Evolutionary conservation across 2,329 filamentous ascomycete species (phyloP), one percentile per base, ranked within the genome.

Genomic region (Dichotomopilus funicola): DNA sequence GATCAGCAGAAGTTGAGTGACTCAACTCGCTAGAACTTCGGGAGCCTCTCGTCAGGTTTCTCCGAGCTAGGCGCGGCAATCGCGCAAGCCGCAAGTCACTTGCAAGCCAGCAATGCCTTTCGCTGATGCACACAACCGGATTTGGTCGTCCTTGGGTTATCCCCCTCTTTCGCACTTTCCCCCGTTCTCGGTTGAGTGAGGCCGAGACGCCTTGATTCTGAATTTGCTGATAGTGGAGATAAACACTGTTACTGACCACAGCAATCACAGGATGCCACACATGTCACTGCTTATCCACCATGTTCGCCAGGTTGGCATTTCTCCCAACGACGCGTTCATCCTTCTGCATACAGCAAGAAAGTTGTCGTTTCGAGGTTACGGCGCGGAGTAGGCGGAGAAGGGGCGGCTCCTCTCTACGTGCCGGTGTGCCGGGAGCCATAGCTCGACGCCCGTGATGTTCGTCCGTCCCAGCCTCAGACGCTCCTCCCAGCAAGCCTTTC

Each of bases 211-310:
- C 41, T 10, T 48, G 33, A 41, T 51, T 54, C 54, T 36, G 40
- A 46, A 55, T 49, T 50, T 53, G 13, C 48, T 36, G 55, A 50
- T 58, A 54, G 49, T 55, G 54, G 19, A 49, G 11, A 33, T 35
- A 43, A 54, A 55, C 31, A 4, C 10, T 35, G 36, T 27, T 27
- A 27, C 12, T 31, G 51, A 27, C 13, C 51, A 58, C 51, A 63
- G 49, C 60, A 62, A 60, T 62, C 59, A 64, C 40, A 41, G 31
- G 40, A 42, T 59, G 61, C 57, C 62, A 64, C 59, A 61, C 51
- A 46, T 55, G 44, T 51, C 43, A 44, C 38, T 6, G 49, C 31
- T 48, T 27, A 45, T 52, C 54, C 48, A 57, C 48, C 45, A 48
- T 54, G 43, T 52, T 48, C 42, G 38, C 37, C 38, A 42, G 7